These are phyloP conservation scores for Acmispon strigosus DNA, from an alignment of 306 rosid genomes.

Conservation along the genomic window DNA sequence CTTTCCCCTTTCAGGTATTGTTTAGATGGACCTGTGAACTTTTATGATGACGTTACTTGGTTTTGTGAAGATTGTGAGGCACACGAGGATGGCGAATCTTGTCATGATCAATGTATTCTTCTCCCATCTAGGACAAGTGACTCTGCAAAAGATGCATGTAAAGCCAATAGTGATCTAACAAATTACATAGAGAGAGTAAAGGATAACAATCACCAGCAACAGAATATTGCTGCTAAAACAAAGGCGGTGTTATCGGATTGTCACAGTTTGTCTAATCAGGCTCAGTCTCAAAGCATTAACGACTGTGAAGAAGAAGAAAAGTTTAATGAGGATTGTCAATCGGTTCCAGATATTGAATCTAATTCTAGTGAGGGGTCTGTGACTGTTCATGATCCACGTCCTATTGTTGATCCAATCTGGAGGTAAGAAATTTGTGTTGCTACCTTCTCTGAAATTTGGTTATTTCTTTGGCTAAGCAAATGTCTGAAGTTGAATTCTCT, in stretches of 20 bases:
- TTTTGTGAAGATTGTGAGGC: slow-evolving; percentile 49
- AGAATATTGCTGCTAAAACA: slow-evolving; percentile 10
- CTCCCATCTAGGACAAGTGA: background rate
- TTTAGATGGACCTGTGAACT: slow-evolving; percentile 33
- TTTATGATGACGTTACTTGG: slow-evolving; percentile 41
- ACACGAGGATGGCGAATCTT: background rate
- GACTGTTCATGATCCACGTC: slow-evolving; percentile 34
- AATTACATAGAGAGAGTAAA: background rate
- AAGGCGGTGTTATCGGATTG: background rate
- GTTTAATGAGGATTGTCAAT: background rate
- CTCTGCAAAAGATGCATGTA: slow-evolving; percentile 1
- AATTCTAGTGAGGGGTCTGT: background rate
- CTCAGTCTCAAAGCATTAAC: slow-evolving; percentile 4
- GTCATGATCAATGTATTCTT: background rate
- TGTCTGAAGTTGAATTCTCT: slow-evolving; percentile 18
- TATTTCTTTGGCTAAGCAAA: background rate
- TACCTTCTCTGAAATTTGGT: background rate
- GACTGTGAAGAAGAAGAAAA: background rate
- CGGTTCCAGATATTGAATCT: slow-evolving; percentile 3
- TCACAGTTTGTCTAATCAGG: background rate
- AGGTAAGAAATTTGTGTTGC: slow-evolving; percentile 31
- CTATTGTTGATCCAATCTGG: slow-evolving; percentile 66
- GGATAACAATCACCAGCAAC: background rate
- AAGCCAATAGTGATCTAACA: background rate
- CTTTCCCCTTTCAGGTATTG: slow-evolving; percentile 44